A percentile compares a stretch with the other conserved stretches of the same genome.
Conservation (phyloP, 108 stramenopile genomes). For the Cyclostephanos tholiformis region DNA sequence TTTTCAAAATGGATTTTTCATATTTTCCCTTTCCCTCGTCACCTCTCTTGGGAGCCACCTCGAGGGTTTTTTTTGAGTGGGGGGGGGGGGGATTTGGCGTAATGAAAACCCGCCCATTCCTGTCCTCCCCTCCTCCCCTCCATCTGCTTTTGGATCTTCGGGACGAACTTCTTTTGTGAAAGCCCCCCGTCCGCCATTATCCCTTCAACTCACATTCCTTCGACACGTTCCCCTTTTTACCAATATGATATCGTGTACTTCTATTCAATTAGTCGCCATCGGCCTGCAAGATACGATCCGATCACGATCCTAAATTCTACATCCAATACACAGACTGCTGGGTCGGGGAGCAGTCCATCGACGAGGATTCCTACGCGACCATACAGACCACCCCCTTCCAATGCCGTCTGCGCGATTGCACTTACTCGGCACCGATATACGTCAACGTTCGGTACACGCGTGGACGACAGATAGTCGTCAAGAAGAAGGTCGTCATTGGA, state of each 20-base stretch:
- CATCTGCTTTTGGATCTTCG: too few relatives aligned
- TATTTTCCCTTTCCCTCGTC: too few relatives aligned
- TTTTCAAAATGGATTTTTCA: too few relatives aligned
- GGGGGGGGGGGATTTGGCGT: not conserved
- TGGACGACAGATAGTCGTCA: conserved; percentile 91
- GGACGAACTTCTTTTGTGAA: not conserved
- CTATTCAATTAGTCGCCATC: conserved; percentile 58
- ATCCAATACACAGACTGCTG: conserved; percentile 94
- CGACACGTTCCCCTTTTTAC: not conserved
- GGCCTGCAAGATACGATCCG: conserved; percentile 88
- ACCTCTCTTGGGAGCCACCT: too few relatives aligned
- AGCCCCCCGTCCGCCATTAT: not conserved
- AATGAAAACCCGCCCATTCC: too few relatives aligned
- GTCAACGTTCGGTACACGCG: conserved; percentile 97
- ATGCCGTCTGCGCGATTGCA: conserved; percentile 97
- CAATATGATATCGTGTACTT: too few relatives aligned
- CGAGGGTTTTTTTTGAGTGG: too few relatives aligned
- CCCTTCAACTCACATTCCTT: not conserved
- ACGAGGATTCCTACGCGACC: conserved; percentile 87
- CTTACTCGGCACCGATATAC: conserved; percentile 97
- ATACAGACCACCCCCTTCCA: conserved; percentile 93
- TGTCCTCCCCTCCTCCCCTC: too few relatives aligned
- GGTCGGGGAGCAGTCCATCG: conserved; percentile 92
- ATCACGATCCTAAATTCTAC: conserved; percentile 96
- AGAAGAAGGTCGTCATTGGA: conserved; percentile 82